A percentile compares a stretch with the other conserved stretches of the same genome.
Evolutionary conservation across 2,329 filamentous ascomycete genomes (phyloP).

Genomic region (Nigrospora sphaerica): DNA sequence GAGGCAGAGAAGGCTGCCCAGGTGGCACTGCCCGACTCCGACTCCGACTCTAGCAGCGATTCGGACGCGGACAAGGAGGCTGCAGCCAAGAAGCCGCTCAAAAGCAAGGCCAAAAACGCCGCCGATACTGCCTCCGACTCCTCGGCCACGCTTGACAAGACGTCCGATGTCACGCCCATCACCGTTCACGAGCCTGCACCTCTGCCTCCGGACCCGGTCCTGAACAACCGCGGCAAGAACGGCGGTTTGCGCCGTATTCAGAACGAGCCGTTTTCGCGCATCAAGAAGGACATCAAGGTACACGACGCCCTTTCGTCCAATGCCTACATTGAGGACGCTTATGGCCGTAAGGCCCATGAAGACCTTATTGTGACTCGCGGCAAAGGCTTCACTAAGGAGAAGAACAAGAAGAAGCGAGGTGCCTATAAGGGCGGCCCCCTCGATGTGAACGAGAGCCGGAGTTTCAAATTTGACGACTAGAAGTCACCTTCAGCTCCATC

Average conservation of each 20-base stretch:
- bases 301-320: slow-evolving; percentile 70
- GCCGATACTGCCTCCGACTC: slow-evolving; percentile 23
- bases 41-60: slow-evolving; percentile 28
- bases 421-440: slow-evolving; percentile 86
- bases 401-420: slow-evolving; percentile 96
- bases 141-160: slow-evolving; percentile 42
- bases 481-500: background rate
- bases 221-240: slow-evolving; percentile 24
- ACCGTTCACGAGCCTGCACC: slow-evolving; percentile 31
- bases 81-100: slow-evolving; percentile 10
- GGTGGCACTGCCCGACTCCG: slow-evolving; percentile 35
- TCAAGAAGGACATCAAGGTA: slow-evolving; percentile 60
- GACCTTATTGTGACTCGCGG: slow-evolving; percentile 87
- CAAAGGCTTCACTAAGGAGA: slow-evolving; percentile 98
- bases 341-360: slow-evolving; percentile 80
- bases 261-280: slow-evolving; percentile 70
- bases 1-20: slow-evolving; percentile 27
- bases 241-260: slow-evolving; percentile 36
- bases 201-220: slow-evolving; percentile 41
- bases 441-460: slow-evolving; percentile 73
- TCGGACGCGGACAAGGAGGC: slow-evolving; percentile 24
- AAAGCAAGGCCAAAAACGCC: background rate
- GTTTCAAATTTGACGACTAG: slow-evolving; percentile 75
- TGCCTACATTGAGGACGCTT: slow-evolving; percentile 75
- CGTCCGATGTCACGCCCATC: slow-evolving; percentile 35